Evolutionary conservation across 2,329 filamentous ascomycete genomes (phyloP), one percentile per base, ranked within the genome.

Genomic region (Botryotinia calthae): DNA sequence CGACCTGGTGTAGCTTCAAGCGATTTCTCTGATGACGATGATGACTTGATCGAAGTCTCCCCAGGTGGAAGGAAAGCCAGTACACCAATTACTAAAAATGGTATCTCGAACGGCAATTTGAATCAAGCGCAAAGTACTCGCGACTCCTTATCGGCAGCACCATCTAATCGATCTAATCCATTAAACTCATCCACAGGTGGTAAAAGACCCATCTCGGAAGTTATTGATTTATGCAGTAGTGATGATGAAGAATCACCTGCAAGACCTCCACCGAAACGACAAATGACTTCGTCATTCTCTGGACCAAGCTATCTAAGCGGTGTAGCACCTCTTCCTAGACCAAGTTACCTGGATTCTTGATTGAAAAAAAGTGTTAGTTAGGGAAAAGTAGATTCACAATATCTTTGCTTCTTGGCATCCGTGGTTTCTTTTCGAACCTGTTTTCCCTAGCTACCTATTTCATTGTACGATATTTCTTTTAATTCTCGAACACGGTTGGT

Each of bases 221-320:
- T 88, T n/a, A 87, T 88, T 74, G 86, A 88, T 76, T 80, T 88
- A 58, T 88, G 86, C 6, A 82, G 83, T 22, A 87, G 85, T 76
- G 86, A 85, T 65, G 85, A 86, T 71, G 85, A 87, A 70, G 84
- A 85, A 56, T 82, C 82, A 16, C 84, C 80, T 51, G 28, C 40
- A 10, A 78, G 79, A 72, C 72, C 34, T 42, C 65, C 78, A 42
- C 76, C 79, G 10, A 83, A 83, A 74, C 76, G 80, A 58, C 80
- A 79, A 56, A 72, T 75, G 20, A 73, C 71, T 25, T 31, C 65
- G 6, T 51, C 48, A 31, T 42, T 51, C 14, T 40, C 65, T 31
- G 37, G 48, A 28, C 51, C 51, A 56, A 56, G 51, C 28, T 56
- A 56, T 68, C 6, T 68, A 1, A 68, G 54, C 54, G 65, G 48